Evolutionary conservation across 768 basidiomycete species (phyloP).

Genomic region (Boletus coccyginus): DNA sequence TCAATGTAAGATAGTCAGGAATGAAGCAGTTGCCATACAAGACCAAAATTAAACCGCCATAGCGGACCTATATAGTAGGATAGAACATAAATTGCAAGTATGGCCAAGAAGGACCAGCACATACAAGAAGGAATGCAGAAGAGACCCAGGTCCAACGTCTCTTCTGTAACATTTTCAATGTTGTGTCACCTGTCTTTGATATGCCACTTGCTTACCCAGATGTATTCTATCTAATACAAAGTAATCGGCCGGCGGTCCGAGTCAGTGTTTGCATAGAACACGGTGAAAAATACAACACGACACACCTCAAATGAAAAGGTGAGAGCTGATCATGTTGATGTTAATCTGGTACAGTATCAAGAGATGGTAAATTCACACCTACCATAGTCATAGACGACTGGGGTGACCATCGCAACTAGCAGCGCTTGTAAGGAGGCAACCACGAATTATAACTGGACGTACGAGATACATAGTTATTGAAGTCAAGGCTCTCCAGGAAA

Average conservation of each 20-base stretch:
- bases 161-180: background rate
- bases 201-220: constrained; percentile 6
- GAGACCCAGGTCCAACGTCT: constrained; percentile 9
- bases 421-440: background rate
- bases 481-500: background rate
- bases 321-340: background rate
- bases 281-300: background rate
- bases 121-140: background rate
- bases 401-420: background rate
- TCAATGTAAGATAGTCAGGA: background rate
- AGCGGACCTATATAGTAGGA: constrained; percentile 9
- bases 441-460: background rate
- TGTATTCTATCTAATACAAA: constrained; percentile 1
- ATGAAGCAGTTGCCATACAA: background rate
- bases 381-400: constrained; percentile 4
- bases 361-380: background rate
- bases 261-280: background rate
- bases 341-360: background rate
- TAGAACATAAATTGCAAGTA: background rate
- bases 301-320: constrained; percentile 6
- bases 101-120: background rate
- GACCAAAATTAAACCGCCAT: background rate
- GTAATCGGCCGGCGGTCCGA: no score
- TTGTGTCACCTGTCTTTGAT: background rate
- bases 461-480: constrained; percentile 8